Conservation (phyloP, 345 rosid genomes). For the Dipteronia sinensis region DNA sequence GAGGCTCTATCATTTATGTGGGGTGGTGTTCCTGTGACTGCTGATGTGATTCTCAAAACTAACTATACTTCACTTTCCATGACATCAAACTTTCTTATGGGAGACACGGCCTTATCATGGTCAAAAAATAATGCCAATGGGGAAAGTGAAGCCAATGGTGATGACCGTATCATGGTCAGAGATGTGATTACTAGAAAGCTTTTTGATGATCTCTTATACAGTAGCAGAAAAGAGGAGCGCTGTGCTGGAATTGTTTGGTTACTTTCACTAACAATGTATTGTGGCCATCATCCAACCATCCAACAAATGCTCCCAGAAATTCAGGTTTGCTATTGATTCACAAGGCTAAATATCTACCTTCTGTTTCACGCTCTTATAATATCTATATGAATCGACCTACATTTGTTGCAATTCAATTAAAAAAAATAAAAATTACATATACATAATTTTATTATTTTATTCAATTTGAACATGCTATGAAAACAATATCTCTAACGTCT, state of each 20-base stretch:
- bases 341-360: slow-evolving; percentile 10
- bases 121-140: slow-evolving; percentile 40
- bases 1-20: slow-evolving; percentile 92
- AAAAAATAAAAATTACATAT: background rate
- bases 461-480: too few relatives aligned
- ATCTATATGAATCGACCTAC: background rate
- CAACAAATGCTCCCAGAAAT: slow-evolving; percentile 93
- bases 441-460: too few relatives aligned
- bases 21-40: slow-evolving; percentile 91
- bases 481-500: too few relatives aligned
- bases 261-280: slow-evolving; percentile 85
- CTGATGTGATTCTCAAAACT: slow-evolving; percentile 85
- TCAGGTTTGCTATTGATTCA: slow-evolving; percentile 58
- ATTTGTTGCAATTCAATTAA: background rate
- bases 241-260: slow-evolving; percentile 98
- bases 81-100: slow-evolving; percentile 84
- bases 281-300: slow-evolving; percentile 81
- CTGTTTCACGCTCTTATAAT: background rate
- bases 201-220: slow-evolving; percentile 80
- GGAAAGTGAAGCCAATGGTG: slow-evolving; percentile 48
- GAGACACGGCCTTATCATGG: slow-evolving; percentile 58
- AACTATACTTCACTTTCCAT: slow-evolving; percentile 84
- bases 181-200: slow-evolving; percentile 71
- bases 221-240: slow-evolving; percentile 93
- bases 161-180: slow-evolving; percentile 53